phyloP scores from a whole-genome alignment of 2,329 filamentous ascomycete genomes.

The Fusarium sterilihyphosum region DNA sequence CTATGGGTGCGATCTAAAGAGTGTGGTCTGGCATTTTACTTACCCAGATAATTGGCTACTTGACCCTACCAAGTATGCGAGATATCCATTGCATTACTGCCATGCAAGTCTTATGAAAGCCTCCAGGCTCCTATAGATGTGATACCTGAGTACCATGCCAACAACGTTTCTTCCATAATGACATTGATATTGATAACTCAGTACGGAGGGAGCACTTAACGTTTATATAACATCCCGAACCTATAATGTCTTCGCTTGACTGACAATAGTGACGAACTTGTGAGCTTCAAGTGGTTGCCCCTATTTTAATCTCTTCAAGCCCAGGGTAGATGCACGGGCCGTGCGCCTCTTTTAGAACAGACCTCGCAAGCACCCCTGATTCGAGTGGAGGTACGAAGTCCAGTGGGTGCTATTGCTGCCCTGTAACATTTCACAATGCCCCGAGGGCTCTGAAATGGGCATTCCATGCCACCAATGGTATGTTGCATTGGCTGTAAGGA shows the following conservation, averaged over 20 bases:
- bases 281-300: constrained; percentile 22
- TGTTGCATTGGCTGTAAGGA: constrained; percentile 14
- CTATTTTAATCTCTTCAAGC: constrained; percentile 30
- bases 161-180: not conserved
- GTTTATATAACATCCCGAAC: not conserved
- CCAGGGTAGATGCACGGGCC: constrained; percentile 18
- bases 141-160: not conserved
- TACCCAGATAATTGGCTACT: not conserved
- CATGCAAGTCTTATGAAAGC: constrained; percentile 10
- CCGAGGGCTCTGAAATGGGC: constrained; percentile 12
- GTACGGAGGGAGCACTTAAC: not conserved
- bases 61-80: not conserved
- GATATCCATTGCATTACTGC: constrained; percentile 25
- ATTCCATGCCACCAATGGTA: constrained; percentile 40
- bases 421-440: constrained; percentile 15
- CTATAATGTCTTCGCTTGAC: constrained; percentile 3
- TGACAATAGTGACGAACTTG: constrained; percentile 19
- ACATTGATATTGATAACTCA: not conserved
- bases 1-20: not conserved
- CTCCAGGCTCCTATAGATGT: not conserved
- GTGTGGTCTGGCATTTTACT: not conserved
- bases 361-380: constrained; percentile 15
- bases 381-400: not conserved
- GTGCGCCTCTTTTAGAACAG: constrained; percentile 18
- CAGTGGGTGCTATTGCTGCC: constrained; percentile 2